Conservation (phyloP, 257 asterid species). For the Henckelia pumila region DNA sequence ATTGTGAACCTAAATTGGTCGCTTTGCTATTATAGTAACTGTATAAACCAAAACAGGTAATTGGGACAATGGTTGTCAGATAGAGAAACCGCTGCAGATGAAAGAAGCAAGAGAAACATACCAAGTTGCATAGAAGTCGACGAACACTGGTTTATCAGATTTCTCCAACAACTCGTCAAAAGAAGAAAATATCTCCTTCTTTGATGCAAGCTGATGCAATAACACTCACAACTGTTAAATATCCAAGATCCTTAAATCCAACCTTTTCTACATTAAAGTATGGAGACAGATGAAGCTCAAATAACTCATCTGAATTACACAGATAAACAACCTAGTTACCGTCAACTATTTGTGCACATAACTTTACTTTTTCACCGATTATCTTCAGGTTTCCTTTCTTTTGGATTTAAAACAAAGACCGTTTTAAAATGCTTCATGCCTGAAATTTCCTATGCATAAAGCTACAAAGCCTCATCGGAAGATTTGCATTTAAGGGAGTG, state of each 20-base stretch:
- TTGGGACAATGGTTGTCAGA: background rate
- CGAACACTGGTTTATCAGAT: background rate
- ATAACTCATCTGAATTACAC: background rate
- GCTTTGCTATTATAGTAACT: background rate
- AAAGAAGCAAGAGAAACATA: background rate
- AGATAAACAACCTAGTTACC: background rate
- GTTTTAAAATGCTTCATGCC: background rate
- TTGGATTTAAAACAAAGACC: too few species aligned
- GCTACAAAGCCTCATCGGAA: too few species aligned
- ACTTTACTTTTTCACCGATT: background rate
- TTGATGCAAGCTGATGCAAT: background rate
- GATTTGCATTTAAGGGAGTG: too few species aligned
- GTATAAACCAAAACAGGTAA: background rate
- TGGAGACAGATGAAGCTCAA: background rate
- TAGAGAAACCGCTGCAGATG: background rate
- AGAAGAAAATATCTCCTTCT: background rate
- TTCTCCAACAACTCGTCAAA: background rate
- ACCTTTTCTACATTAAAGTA: background rate
- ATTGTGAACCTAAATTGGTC: background rate
- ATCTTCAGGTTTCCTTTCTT: background rate
- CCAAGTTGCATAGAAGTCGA: background rate
- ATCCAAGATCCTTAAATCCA: background rate
- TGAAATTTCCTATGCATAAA: too few species aligned
- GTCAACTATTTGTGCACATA: background rate
- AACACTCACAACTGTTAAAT: background rate